Base-by-base conservation (phyloP, 2,329 filamentous ascomycete genomes). In the Taxawa tesnikishii region DNA sequence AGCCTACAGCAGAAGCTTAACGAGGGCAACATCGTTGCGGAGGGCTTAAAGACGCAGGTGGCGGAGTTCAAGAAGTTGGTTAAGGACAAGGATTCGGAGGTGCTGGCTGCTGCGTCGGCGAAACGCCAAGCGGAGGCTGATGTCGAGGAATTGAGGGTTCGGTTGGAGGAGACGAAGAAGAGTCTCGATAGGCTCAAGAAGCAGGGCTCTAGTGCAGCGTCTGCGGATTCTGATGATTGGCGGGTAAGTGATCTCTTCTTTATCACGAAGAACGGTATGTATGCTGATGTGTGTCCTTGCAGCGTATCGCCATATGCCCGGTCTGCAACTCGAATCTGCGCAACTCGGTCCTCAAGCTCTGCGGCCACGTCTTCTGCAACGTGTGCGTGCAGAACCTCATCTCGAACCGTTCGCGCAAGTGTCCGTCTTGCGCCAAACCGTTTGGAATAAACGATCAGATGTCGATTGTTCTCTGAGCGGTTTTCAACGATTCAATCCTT, bases 281-380 rank as follows among this genome's bases (percentile, higher is more conserved):
- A 19, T 26, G 2, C 24, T 29, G 24, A 40, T 4, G 4, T 21
- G 28, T 32, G 10, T 10, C 18, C 6, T 25, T 10, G 36, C 47
- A 83, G 78, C 68, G 70, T 48, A 70, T 90, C 56, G 79, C 83
- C 18, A 74, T 93, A 31, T 98, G 90, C 63, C 83, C 84, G 8
- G 83, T 96, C 31, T 98, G 92, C 62, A 83, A 84, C 45, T 79
- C 75, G 49, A 83, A 88, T 44, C 87, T 94, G 63, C 96, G 96
- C 59, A 84, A 96, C 51, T 93, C 87, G 1, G 80, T 79, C 7
- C 71, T 98, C 54, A 92, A 90, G 60, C 85, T 83, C 1, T 98
- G 90, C 55, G 90, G 90, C 2, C 90, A 98, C 56, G 73, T 93
- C 29, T 94, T 96, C 57, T 98, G 90, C 68, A 78, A 79, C 50